Conservation (phyloP, 345 rosid species). For the Erodium maritimum region DNA sequence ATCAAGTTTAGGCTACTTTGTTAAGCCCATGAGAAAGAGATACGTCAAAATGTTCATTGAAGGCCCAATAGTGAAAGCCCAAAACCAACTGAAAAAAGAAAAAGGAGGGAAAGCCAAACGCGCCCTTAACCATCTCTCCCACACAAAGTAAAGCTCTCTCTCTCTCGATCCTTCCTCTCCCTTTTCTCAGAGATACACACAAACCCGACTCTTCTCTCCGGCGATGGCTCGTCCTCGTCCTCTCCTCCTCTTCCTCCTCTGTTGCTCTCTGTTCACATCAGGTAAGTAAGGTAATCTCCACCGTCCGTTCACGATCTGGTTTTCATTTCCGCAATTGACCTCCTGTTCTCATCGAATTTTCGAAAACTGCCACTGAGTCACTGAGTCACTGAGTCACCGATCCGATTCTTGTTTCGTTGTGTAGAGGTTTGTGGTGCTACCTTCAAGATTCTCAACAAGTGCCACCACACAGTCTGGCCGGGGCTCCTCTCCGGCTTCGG, state of each 20-base stretch:
- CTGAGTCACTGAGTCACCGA: too few species aligned
- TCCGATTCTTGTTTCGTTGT: too few species aligned
- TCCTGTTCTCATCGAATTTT: too few species aligned
- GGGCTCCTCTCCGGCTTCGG: conserved; percentile 76
- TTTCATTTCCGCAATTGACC: too few species aligned
- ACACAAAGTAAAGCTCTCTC: background rate
- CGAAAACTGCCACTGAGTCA: too few species aligned
- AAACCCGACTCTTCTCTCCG: background rate
- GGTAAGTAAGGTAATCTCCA: background rate
- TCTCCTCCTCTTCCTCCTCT: background rate
- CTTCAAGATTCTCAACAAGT: conserved; percentile 62
- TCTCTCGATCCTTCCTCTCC: background rate
- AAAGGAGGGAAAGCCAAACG: too few species aligned
- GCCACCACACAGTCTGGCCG: conserved; percentile 74
- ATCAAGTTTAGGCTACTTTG: too few species aligned
- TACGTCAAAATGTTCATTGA: too few species aligned
- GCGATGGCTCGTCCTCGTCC: background rate
- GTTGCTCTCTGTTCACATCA: background rate
- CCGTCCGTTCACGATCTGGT: background rate
- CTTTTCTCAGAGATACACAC: background rate
- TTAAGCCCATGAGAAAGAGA: too few species aligned
- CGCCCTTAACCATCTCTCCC: too few species aligned
- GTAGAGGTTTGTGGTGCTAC: conserved; percentile 15
- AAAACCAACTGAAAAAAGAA: too few species aligned
- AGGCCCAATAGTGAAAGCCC: too few species aligned